Conservation (phyloP, 2,329 filamentous ascomycete genomes). For the Immersiporthe knoxdaviesiana region DNA sequence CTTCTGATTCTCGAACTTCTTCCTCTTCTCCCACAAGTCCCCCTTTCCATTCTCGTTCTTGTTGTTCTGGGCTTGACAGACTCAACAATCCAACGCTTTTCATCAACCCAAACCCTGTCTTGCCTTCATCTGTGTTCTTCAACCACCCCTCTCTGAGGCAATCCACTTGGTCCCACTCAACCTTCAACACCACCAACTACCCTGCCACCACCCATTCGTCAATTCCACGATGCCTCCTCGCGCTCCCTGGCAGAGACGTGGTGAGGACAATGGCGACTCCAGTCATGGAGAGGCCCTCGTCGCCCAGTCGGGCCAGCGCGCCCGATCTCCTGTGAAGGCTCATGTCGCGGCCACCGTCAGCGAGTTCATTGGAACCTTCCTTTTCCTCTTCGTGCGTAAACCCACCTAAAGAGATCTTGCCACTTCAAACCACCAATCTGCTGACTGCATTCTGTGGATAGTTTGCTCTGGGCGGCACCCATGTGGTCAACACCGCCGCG, state of each 20-base stretch:
- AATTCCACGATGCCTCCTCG: slow-evolving; percentile 26
- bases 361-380: slow-evolving; percentile 58
- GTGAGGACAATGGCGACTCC: slow-evolving; percentile 14
- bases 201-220: background rate
- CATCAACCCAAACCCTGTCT: slow-evolving; percentile 1
- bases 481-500: slow-evolving; percentile 35
- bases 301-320: slow-evolving; percentile 18
- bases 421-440: background rate
- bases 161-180: background rate
- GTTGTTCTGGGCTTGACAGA: background rate
- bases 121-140: background rate
- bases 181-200: background rate
- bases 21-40: too few species aligned
- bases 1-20: too few species aligned
- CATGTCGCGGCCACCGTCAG: slow-evolving; percentile 48
- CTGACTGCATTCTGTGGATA: slow-evolving; percentile 2
- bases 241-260: slow-evolving; percentile 19
- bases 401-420: background rate
- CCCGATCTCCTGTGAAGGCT: slow-evolving; percentile 34
- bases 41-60: background rate
- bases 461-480: slow-evolving; percentile 37
- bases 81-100: background rate
- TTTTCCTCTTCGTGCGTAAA: slow-evolving; percentile 50
- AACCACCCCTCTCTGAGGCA: background rate
- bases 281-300: slow-evolving; percentile 21